Evolutionary conservation across 345 rosid species (phyloP), one percentile per base, ranked within the genome.

Genomic region (Brassica juncea): DNA sequence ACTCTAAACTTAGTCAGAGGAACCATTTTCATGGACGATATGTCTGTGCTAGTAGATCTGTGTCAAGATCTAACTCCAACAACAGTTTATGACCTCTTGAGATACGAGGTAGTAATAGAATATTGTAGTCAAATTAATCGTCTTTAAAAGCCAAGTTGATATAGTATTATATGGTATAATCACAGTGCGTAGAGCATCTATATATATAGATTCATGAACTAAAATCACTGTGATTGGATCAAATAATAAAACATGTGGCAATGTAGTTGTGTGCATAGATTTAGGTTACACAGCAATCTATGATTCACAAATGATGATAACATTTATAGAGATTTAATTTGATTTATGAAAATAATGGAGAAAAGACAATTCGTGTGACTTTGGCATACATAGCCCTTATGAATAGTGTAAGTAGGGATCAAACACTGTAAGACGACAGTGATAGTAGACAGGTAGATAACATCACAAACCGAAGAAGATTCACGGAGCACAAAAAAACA

Each of bases 351-450:
- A 52, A 42, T n/a, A 47, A n/a, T 16, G 35, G 58, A 59, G 71
- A 35, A 16, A 71, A 64, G 12, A 16, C 59, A 68, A 68, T 4
- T 11, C 3, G 44, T 54, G 35, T 21, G 68, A 55, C 37, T 64
- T 65, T 71, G 61, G 73, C 55, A 59, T 44, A 31, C 44, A 64
- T 78, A 47, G 72, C 60, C 59, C 68, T 42, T 21, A 42, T 57
- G 68, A 78, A 66, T 61, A 64, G 67, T 54, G 7, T 64, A 37
- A 64, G 16, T 47, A 47, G 7, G 71, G 44, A 71, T 72, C 73
- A 78, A 66, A 28, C 7, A 64, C 65, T 52, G 4, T 52, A 71
- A 52, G 66, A 15, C n/a, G 27, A 35, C 23, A 71, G 6, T 35
- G 4, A 6, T 60, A 47, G 5, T 60, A 47, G 5, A 47, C 1